Evolutionary conservation across 345 rosid genomes (phyloP).

Genomic region (Eucalyptus curtisii): DNA sequence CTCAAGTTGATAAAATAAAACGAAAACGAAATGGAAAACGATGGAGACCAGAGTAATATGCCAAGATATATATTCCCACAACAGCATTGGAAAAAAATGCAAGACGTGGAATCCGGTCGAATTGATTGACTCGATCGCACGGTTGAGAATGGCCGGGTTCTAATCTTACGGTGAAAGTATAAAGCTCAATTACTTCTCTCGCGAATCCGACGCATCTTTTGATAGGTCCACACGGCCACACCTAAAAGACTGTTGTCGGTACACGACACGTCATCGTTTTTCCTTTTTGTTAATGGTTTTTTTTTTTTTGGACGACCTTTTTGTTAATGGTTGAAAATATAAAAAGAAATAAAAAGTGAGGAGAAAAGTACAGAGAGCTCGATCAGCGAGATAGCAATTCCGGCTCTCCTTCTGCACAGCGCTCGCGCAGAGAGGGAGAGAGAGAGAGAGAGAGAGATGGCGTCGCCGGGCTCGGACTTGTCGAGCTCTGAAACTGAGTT

Average conservation of each 20-base stretch:
- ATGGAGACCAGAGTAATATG: not conserved
- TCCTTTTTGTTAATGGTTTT: not conserved
- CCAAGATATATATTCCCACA: not conserved
- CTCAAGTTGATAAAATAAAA: not conserved
- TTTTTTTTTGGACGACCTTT: too few relatives aligned
- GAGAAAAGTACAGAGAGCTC: not conserved
- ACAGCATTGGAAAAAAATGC: not conserved
- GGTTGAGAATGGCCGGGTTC: not conserved
- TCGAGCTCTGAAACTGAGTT: constrained; percentile 48
- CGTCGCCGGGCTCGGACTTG: constrained; percentile 1
- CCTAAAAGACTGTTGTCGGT: not conserved
- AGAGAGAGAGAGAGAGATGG: not conserved
- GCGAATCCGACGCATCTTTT: not conserved
- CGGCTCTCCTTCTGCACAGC: not conserved
- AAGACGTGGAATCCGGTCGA: not conserved
- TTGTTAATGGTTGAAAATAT: not conserved
- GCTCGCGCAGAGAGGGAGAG: not conserved
- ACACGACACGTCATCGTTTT: not conserved
- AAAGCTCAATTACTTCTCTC: not conserved
- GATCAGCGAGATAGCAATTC: not conserved
- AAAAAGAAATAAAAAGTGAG: not conserved
- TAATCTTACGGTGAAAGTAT: not conserved
- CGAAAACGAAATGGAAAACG: not conserved
- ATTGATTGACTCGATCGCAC: not conserved
- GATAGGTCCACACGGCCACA: not conserved